Base-by-base conservation (phyloP, 306 rosid species). In the Casuarina glauca region DNA sequence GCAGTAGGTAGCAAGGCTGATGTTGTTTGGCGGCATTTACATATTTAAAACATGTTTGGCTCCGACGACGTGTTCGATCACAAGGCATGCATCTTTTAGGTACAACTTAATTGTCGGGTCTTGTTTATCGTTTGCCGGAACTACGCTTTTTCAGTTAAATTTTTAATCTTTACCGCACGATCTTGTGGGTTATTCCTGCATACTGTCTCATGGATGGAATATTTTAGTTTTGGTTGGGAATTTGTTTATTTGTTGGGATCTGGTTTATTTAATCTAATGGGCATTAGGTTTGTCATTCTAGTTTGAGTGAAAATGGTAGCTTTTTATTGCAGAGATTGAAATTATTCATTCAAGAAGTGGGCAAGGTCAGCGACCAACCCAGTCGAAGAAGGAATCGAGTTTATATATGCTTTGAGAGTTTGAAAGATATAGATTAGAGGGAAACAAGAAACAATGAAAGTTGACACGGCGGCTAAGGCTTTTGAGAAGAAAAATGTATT, bases 401-500 rank as follows among this genome's bases (percentile, higher is more conserved):
- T 53, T 51, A 64, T 44, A 54, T 66, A n/a, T 64, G 20, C 51
- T 76, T 62, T 73, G 53, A 75, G 73, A 75, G 73, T 72, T 74
- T 51, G 64, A 70, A 78, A 64, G 79, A 79, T 67, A 61, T 76
- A 63, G 80, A 63, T 42, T 16, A 36, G 73, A 72, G 41, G 46
- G 75, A 26, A 41, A 66, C 10, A 63, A 16, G 77, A 66, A 13
- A 49, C 52, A 86, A 94, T 95, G 98, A 82, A 81, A 16, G 79
- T 72, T 49, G 78, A 70, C 75, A 84, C 80, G 70, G 82, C 71
- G 32, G 72, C 39, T 7, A 75, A 62, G 60, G 81, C 58, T 19
- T 64, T 81, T 55, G 86, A 76, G 81, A 89, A 69, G 70, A 88
- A 87, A 32, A 82, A 78, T 76, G 90, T 95, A 76, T 76, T 93